A percentile compares a stretch with the other conserved stretches of the same genome.
Conservation (phyloP, 2,329 filamentous ascomycete species). For the Ophioceras dolichostomum region DNA sequence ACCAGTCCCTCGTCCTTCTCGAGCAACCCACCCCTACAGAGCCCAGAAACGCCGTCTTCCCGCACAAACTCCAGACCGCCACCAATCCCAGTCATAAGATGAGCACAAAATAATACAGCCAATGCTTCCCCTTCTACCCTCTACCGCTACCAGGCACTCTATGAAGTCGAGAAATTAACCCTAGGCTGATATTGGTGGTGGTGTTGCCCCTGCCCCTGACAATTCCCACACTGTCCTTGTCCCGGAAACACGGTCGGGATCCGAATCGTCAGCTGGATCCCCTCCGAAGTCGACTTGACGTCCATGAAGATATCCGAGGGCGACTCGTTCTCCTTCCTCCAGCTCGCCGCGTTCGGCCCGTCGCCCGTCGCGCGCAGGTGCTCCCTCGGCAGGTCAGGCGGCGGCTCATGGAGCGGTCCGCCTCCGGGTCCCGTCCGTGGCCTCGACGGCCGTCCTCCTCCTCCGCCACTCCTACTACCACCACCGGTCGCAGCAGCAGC, state of each 20-base stretch:
- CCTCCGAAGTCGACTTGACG: slow-evolving; percentile 44
- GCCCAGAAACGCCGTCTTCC: no score
- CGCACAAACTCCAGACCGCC: no score
- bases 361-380: slow-evolving; percentile 11
- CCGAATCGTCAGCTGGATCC: slow-evolving; percentile 44
- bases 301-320: slow-evolving; percentile 44
- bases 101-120: no score
- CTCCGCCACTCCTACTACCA: slow-evolving; percentile 13
- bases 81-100: no score
- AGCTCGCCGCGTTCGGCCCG: slow-evolving; percentile 19
- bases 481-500: slow-evolving; percentile 4
- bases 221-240: no score
- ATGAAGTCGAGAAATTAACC: no score
- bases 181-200: no score
- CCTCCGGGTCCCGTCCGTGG: neutral
- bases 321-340: slow-evolving; percentile 26
- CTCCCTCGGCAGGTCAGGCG: slow-evolving; percentile 16
- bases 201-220: slow-evolving; percentile 12
- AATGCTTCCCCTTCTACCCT: no score
- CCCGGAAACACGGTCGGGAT: slow-evolving; percentile 42
- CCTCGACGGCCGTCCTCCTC: slow-evolving; percentile 13
- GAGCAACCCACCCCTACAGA: no score
- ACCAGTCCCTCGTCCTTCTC: no score
- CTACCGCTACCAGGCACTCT: no score
- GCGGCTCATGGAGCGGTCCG: slow-evolving; percentile 22